Conservation (phyloP, 352 stramenopile genomes). For the Poterioochromonas sp. region DNA sequence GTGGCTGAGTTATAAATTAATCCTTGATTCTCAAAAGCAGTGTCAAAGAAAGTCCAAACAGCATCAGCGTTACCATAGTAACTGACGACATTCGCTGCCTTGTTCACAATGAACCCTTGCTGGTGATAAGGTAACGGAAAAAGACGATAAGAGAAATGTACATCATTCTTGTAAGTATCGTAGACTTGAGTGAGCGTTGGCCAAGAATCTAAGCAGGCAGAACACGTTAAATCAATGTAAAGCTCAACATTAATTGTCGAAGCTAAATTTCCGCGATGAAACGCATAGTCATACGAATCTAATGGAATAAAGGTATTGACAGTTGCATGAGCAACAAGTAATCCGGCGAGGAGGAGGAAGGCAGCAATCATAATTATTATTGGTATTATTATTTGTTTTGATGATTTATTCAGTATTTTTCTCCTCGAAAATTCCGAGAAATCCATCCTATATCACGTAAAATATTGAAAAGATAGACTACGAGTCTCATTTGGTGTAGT, state of each 20-base stretch:
- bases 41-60: conserved; percentile 15
- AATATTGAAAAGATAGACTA: too few species aligned
- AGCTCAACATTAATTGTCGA: not conserved
- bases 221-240: conserved; percentile 15
- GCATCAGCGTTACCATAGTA: not conserved
- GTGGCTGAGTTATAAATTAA: conserved; percentile 16
- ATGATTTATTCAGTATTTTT: too few species aligned
- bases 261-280: conserved; percentile 12
- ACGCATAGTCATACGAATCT: not conserved
- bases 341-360: too few species aligned
- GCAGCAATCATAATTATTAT: too few species aligned
- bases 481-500: too few species aligned
- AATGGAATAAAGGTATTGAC: too few species aligned
- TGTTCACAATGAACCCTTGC: conserved; percentile 3
- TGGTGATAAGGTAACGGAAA: conserved; percentile 25
- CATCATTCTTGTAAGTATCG: not conserved
- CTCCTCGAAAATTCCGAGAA: too few species aligned
- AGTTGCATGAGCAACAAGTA: too few species aligned
- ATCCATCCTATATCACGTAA: too few species aligned
- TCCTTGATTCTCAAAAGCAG: not conserved
- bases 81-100: not conserved
- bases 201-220: not conserved
- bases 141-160: conserved; percentile 1
- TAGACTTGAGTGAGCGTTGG: not conserved
- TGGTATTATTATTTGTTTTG: too few species aligned